Evolutionary conservation across 2,329 filamentous ascomycete genomes (phyloP), one percentile per base, ranked within the genome.

Genomic region (Scleromitrula shiraiana): DNA sequence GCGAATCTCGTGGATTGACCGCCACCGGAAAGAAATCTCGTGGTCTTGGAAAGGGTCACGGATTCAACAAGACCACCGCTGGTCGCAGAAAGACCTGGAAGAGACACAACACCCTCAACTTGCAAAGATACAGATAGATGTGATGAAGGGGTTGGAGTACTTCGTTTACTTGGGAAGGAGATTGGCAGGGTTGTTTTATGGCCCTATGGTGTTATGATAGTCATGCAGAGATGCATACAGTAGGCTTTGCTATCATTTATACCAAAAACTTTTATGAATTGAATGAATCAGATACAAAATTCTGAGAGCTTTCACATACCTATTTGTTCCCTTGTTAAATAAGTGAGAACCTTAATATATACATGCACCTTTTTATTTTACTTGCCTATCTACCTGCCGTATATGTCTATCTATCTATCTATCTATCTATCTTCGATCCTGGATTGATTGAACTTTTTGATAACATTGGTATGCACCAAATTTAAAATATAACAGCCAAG

Each of bases 11-110:
- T 73, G 94, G 93, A 68, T 88, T 98, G 65, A 98, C 93, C 64
- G 84, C 91, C 67, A 97, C 91, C 62, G 93, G 93, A 83, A 98
- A 98, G 90, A 94, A 94, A 80, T 95, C 88, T 68, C 89, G 93
- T 74, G 93, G 94, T 77, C 85, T 98, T 77, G 93, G 93, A 85
- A 95, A 95, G 83, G 93, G 93, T 66, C 91, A 97, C 78, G 82
- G 85, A 69, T 98, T 88, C 89, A 95, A 91, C 88, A 95, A 98
- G 82, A 98, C 93, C 73, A 80, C 78, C 64, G 87, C 89, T 65
- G 93, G 93, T 68, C 83, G 93, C 74, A 91, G 94, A 81, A 96
- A 98, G 89, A 98, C 91, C 72, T 98, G 93, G 94, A 95, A 95
- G 88, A 83, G 87, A 72, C 89, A 95, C 82, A 98, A 98, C 86